These are phyloP conservation scores for Trypanosomatidae sp. DNA, from an alignment of 208 protist genomes.

Conservation along the genomic window DNA sequence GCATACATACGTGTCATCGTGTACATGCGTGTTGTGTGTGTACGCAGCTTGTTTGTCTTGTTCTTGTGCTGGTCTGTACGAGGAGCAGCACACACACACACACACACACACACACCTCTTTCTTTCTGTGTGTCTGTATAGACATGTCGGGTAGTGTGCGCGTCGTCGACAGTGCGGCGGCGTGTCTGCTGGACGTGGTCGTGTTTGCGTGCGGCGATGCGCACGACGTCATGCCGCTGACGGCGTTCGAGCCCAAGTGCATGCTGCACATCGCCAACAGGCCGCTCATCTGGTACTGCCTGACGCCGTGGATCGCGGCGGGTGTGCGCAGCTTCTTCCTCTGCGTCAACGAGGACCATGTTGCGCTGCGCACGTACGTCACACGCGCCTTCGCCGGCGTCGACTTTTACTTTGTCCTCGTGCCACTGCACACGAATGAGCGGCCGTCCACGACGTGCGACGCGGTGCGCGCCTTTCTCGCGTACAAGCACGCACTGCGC, in stretches of 20 bases:
- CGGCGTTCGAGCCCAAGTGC: constrained; percentile 37
- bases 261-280: constrained; percentile 66
- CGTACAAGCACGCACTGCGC: constrained; percentile 54
- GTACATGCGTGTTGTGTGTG: too few species aligned
- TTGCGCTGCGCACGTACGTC: constrained; percentile 44
- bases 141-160: background rate
- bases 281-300: constrained; percentile 73
- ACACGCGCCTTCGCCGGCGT: constrained; percentile 28
- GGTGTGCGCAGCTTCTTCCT: constrained; percentile 69
- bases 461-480: constrained; percentile 49
- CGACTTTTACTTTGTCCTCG: constrained; percentile 53
- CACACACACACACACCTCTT: constrained; percentile 5
- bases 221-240: constrained; percentile 31
- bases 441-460: constrained; percentile 56
- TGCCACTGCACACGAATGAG: constrained; percentile 31
- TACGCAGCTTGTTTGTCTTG: background rate
- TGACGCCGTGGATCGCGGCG: constrained; percentile 53
- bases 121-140: background rate
- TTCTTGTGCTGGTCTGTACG: too few species aligned
- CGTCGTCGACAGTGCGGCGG: constrained; percentile 7
- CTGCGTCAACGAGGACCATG: constrained; percentile 63
- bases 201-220: constrained; percentile 65
- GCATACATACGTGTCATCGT: too few species aligned
- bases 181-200: constrained; percentile 58
- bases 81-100: constrained; percentile 6